Percentiles rank a stretch among this genome's conserved stretches.
These are phyloP conservation scores for Populus hybrid DNA, from an alignment of 441 rosid genomes.

Conservation along the genomic window DNA sequence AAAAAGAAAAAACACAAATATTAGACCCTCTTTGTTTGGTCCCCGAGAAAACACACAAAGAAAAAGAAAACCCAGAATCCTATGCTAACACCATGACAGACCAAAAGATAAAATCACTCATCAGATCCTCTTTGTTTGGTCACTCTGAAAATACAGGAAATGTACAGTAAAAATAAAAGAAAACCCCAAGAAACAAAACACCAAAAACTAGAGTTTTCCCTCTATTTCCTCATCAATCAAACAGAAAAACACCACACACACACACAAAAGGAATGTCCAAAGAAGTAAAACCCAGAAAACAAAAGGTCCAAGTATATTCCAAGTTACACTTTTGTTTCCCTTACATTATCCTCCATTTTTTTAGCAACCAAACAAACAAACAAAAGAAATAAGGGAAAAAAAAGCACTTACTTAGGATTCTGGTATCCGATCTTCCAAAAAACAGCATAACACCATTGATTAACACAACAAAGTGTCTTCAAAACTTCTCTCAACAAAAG, in stretches of 20 bases:
- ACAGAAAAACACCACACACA: too few species aligned
- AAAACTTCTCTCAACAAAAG: constrained; percentile 64
- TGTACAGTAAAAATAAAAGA: neutral
- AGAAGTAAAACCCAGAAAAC: constrained; percentile 1
- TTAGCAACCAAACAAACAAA: constrained; percentile 16
- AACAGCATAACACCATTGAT: constrained; percentile 87
- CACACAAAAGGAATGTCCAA: neutral
- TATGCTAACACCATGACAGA: too few species aligned
- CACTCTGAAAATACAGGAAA: constrained; percentile 2
- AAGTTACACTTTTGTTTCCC: too few species aligned
- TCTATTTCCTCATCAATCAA: too few species aligned
- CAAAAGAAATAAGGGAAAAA: neutral
- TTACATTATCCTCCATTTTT: neutral
- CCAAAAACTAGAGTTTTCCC: too few species aligned
- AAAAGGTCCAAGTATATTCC: neutral
- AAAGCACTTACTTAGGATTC: constrained; percentile 61
- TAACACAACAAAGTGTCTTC: constrained; percentile 61
- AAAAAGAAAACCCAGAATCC: neutral
- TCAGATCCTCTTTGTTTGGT: neutral
- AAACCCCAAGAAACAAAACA: neutral
- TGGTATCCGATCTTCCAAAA: constrained; percentile 95
- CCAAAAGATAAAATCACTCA: neutral
- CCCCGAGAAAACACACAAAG: constrained; percentile 11
- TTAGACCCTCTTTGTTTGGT: constrained; percentile 24
- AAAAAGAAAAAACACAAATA: neutral